These are phyloP conservation scores for Passalora sequoiae DNA, from an alignment of 2,329 filamentous ascomycete genomes.

Conservation along the genomic window DNA sequence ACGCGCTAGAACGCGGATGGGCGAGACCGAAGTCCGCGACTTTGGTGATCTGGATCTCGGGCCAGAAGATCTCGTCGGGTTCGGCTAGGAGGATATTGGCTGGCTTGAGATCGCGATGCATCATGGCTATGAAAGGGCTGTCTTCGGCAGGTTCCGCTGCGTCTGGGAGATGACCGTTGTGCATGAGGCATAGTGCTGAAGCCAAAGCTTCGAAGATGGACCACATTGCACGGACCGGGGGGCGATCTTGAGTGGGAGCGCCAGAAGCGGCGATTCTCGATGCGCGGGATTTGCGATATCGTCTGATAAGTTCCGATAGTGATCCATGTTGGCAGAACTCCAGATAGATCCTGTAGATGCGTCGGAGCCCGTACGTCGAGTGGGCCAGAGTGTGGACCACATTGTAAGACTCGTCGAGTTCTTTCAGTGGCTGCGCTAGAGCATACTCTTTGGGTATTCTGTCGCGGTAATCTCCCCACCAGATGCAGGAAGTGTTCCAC, in stretches of 20 bases:
- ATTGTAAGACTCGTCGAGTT: neutral
- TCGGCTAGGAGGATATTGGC: constrained; percentile 8
- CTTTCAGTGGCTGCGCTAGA: neutral
- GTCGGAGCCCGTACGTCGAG: neutral
- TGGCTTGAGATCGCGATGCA: constrained; percentile 13
- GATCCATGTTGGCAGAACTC: neutral
- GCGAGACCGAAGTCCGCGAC: constrained; percentile 11
- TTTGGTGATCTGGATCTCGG: constrained; percentile 3
- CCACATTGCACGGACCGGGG: constrained; percentile 6
- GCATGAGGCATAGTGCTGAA: constrained; percentile 7
- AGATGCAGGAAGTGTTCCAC: neutral
- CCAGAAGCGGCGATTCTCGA: neutral
- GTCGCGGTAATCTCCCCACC: neutral
- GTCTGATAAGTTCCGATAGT: neutral
- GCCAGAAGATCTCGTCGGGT: constrained; percentile 2
- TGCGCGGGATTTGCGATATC: neutral
- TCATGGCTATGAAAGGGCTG: neutral
- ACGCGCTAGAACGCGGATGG: neutral
- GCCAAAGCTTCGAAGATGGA: constrained; percentile 10
- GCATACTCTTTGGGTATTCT: neutral
- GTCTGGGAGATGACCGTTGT: constrained; percentile 1
- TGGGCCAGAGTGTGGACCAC: neutral
- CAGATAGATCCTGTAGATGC: neutral
- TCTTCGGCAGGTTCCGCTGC: neutral
- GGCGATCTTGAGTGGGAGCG: neutral